phyloP scores from a whole-genome alignment of 306 rosid genomes.

The Medicago lupulina region DNA sequence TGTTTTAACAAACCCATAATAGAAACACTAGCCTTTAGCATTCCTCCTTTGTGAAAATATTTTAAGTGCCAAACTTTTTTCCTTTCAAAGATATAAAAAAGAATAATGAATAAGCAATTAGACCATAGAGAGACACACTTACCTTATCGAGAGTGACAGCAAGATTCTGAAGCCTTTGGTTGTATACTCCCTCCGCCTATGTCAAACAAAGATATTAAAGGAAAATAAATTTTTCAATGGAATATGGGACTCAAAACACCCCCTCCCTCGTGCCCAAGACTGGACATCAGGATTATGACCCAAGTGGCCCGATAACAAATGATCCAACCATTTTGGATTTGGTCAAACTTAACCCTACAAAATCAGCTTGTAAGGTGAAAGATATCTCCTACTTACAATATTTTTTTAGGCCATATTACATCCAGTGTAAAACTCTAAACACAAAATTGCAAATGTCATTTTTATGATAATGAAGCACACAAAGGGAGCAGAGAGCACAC shows the following conservation, averaged over 20 bases:
- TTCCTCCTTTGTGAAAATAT: constrained; percentile 25
- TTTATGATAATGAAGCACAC: not conserved
- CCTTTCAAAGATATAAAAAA: constrained; percentile 3
- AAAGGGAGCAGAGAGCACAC: constrained; percentile 48
- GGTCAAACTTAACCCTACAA: not conserved
- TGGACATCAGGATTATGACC: not conserved
- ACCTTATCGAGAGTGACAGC: constrained; percentile 99
- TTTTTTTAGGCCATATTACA: not conserved
- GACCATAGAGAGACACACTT: constrained; percentile 32
- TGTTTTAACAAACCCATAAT: constrained; percentile 5
- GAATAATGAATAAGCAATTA: constrained; percentile 19
- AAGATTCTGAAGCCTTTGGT: constrained; percentile 98
- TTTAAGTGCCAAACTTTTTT: constrained; percentile 24
- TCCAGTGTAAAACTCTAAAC: not conserved
- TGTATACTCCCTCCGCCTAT: constrained; percentile 99
- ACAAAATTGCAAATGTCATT: constrained; percentile 8
- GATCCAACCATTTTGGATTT: not conserved
- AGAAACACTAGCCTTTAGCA: not conserved
- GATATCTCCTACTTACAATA: not conserved
- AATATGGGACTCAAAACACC: not conserved
- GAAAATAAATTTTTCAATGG: not conserved
- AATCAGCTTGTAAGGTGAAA: not conserved
- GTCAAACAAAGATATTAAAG: constrained; percentile 38
- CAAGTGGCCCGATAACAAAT: not conserved
- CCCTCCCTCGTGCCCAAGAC: not conserved